phyloP scores from a whole-genome alignment of 2,329 filamentous ascomycete species.

The Penicillium sclerotiorum region DNA sequence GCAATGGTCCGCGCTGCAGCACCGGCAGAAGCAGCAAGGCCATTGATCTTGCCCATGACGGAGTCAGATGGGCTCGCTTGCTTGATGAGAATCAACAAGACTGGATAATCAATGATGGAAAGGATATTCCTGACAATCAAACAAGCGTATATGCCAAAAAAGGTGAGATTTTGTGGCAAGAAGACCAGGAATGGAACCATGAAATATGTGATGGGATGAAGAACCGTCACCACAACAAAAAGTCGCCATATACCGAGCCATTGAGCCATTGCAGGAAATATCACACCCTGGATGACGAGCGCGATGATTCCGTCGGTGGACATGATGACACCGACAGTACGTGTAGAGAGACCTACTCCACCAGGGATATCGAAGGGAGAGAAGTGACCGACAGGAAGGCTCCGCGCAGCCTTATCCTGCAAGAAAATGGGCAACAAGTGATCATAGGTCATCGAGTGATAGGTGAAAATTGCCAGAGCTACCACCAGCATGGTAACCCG shows the following conservation, averaged over 20 bases:
- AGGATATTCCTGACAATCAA: constrained; percentile 67
- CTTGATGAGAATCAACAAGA: constrained; percentile 72
- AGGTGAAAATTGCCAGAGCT: constrained; percentile 88
- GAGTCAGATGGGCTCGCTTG: constrained; percentile 66
- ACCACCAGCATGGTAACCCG: constrained; percentile 74
- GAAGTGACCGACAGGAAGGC: constrained; percentile 26
- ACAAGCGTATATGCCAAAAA: constrained; percentile 66
- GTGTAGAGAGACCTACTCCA: constrained; percentile 66
- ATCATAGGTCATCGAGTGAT: constrained; percentile 94
- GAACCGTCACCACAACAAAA: constrained; percentile 64
- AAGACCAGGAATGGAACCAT: constrained; percentile 69
- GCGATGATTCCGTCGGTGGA: constrained; percentile 71
- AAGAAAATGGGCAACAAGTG: constrained; percentile 91
- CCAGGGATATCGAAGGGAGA: constrained; percentile 62
- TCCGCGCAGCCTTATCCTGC: constrained; percentile 63
- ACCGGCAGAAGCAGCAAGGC: constrained; percentile 71
- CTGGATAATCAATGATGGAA: constrained; percentile 69
- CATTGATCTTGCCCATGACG: constrained; percentile 71
- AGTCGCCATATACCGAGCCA: constrained; percentile 68
- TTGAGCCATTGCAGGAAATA: constrained; percentile 68
- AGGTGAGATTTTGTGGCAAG: constrained; percentile 57
- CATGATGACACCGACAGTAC: constrained; percentile 69
- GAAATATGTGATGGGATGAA: constrained; percentile 69
- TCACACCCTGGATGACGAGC: constrained; percentile 70
- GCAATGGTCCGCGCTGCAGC: constrained; percentile 71